Base-by-base conservation (phyloP, 2,329 filamentous ascomycete genomes). In the Sporothrix pallida region DNA sequence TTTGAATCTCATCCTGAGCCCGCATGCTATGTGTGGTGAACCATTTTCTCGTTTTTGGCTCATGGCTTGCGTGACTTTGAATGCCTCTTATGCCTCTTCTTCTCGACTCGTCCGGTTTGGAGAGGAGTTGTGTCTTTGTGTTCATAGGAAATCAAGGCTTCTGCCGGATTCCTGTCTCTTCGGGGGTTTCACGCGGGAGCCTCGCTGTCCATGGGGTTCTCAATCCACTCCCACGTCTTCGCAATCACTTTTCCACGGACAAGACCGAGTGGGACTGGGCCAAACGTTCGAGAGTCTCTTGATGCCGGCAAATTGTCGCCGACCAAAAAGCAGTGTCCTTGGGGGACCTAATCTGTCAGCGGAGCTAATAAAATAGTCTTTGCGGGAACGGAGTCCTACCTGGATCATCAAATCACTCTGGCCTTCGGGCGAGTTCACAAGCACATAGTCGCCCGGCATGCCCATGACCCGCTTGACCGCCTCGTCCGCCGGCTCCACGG, bases 221-320 rank as follows among this genome's bases (percentile, higher is more conserved):
- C 80, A 20, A 91, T 82, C 84, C 85, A 88, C 62, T 81, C 81
- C 75, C 87, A 84, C 0, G 84, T 78, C 75, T 83, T 89, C 76
- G 87, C 91, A 54, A 95, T 83, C 2, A 96, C 90, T 81, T 97
- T 98, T 65, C 94, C 94, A 78, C 88, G 90, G 62, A 99, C 88
- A 76, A 99, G 84, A 1, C 89, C 95, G 79, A 99, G 84, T 0
- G 96, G 96, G 42, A 99, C 81, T 0, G 96, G 94, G 0, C 96
- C 96, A 83, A 92, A 97, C 56, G 90, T 86, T 75, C 96, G 90
- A 60, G 94, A 98, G 84, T 99, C 96, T 76, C 93, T 86, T 31
- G 94, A 98, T 78, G 89, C 92, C 2, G 89, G 86, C 75, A 97
- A 80, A 81, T 98, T 98, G 82, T 99, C 96, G 2, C 96, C 96